Conservation (phyloP, 2,329 filamentous ascomycete species). For the Alternaria sp. region DNA sequence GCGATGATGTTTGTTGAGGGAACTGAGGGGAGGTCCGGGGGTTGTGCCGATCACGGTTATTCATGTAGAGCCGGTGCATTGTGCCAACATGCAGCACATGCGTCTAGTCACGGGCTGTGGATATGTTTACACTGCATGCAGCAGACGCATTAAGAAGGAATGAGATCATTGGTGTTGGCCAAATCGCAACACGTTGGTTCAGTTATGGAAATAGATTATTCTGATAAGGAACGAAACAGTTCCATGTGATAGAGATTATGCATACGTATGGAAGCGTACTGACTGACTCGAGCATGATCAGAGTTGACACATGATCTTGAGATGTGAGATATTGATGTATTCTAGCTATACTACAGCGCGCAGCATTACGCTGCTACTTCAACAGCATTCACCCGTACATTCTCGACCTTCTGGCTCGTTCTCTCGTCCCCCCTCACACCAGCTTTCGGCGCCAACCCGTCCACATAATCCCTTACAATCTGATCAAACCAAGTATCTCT, state of each 20-base stretch:
- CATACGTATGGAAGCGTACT: neutral
- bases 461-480: slow-evolving; percentile 51
- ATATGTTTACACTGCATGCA: neutral
- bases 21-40: neutral
- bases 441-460: neutral
- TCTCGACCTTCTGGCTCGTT: neutral
- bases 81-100: neutral
- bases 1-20: neutral
- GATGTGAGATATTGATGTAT: neutral
- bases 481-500: slow-evolving; percentile 54
- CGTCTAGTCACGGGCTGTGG: neutral
- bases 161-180: neutral
- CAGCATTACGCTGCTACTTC: neutral
- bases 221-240: neutral
- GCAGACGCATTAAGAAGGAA: neutral
- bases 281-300: neutral
- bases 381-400: neutral
- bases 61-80: neutral
- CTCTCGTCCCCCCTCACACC: neutral
- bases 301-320: rapidly evolving
- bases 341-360: neutral
- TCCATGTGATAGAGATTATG: neutral
- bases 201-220: neutral
- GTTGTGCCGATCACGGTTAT: slow-evolving; percentile 1
- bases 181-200: neutral